Conservation (phyloP, 768 basidiomycete genomes). For the Tylopilus rubrobrunneus region DNA sequence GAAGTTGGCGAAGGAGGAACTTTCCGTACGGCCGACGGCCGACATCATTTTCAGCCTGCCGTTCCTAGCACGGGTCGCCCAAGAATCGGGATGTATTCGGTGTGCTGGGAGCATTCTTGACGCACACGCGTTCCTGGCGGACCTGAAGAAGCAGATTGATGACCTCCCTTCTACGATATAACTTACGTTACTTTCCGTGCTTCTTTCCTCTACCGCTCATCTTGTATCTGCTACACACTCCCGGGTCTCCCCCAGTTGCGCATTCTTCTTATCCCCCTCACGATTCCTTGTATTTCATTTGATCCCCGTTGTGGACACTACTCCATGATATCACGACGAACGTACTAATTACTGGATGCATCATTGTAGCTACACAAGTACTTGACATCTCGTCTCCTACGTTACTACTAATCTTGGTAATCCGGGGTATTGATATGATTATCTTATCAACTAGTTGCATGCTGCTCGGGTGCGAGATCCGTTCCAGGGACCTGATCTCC, state of each 20-base stretch:
- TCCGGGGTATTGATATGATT: background rate
- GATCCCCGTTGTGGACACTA: background rate
- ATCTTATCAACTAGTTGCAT: background rate
- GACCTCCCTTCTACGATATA: slow-evolving; percentile 43
- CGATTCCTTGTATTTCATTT: background rate
- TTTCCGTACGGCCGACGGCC: slow-evolving; percentile 52
- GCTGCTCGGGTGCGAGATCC: slow-evolving; percentile 14
- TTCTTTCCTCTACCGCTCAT: background rate
- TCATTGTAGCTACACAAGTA: background rate
- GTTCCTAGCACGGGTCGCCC: slow-evolving; percentile 52
- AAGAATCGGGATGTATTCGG: slow-evolving; percentile 51
- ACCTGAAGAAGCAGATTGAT: slow-evolving; percentile 57
- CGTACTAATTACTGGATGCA: background rate
- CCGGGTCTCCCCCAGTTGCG: background rate
- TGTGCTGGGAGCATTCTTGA: slow-evolving; percentile 66
- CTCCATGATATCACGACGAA: background rate
- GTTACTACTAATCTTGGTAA: background rate
- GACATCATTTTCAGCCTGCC: slow-evolving; percentile 57
- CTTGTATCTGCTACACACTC: background rate
- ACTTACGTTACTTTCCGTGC: slow-evolving; percentile 3
- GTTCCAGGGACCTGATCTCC: background rate
- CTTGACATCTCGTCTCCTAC: background rate
- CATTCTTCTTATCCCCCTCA: background rate
- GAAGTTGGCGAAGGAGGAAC: slow-evolving; percentile 52
- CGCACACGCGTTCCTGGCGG: slow-evolving; percentile 51